Conservation (phyloP, 179 eudicot genomes). For the Silene coronaria region DNA sequence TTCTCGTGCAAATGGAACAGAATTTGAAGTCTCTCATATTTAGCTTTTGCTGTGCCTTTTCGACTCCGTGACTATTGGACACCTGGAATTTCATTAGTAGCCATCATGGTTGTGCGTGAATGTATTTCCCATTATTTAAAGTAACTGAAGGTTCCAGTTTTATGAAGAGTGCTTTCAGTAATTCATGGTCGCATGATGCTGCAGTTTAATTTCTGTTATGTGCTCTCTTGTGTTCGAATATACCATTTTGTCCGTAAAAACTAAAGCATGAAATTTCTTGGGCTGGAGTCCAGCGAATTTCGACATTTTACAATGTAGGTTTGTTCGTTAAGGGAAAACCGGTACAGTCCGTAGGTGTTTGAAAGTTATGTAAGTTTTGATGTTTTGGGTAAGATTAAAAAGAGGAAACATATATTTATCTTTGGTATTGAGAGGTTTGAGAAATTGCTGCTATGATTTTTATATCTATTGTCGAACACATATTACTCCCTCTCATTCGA, state of each 20-base stretch:
- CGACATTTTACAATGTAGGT: not conserved
- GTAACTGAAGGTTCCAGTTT: not conserved
- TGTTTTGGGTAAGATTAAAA: not conserved
- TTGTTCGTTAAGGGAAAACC: not conserved
- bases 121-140: not conserved
- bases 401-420: not conserved
- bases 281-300: not conserved
- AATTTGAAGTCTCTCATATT: not conserved
- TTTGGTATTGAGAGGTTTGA: not conserved
- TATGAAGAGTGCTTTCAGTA: not conserved
- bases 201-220: not conserved
- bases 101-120: no score
- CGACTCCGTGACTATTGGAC: no score
- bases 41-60: slow-evolving; percentile 11
- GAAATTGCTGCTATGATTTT: not conserved
- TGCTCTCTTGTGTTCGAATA: not conserved
- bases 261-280: not conserved
- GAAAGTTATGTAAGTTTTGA: not conserved
- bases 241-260: not conserved
- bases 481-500: no score
- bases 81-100: no score
- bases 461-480: not conserved
- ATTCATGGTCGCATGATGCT: not conserved
- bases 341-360: not conserved
- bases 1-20: not conserved